Base-by-base conservation (phyloP, 495 filamentous ascomycete genomes). In the Xylaria castorea region DNA sequence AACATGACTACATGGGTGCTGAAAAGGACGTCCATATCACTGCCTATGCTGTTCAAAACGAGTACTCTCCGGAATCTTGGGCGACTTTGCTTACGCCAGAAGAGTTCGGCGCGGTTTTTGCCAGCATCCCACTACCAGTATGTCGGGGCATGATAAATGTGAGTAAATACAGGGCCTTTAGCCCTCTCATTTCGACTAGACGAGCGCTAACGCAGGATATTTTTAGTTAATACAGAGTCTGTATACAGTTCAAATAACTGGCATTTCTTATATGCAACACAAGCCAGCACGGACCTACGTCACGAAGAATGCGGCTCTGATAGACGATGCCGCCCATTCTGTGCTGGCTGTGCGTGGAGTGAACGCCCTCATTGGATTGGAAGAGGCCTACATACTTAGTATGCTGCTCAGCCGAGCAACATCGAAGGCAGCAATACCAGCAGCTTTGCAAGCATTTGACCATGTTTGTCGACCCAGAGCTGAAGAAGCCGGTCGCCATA, bases 221-320 rank as follows among this genome's bases (percentile, higher is more conserved):
- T 16, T 42, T 46, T 42, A 78, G 77, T 72, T 79, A 5, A 75
- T 79, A 51, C 58, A 73, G 32, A 78, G 77, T 32, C 66, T 76
- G 27, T 79, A 79, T 51, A 79, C 77, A 20, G 77, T 79, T 30
- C 77, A 79, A 42, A 66, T 79, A 27, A 71, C 77, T 12, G 76
- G 75, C 0, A 72, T 78, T 32, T 75, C 74, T 40, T 70, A 74
- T 27, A 63, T 78, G 38, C 70, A 77, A 22, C 77, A 76, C 25
- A 64, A 25, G 44, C 72, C 74, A 22, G 68, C 77, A n/a, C 74
- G 74, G 14, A 79, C 75, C 12, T 79, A 72, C 62, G 77, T 75
- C 7, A 76, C 72, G 6, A 64, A 63, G 1, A 76, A 76, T 51
- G 70, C 74, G 22, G 77, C 72, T 14, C 66, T 79, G 36, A 71